Percentiles rank a stretch among this genome's conserved stretches.
Evolutionary conservation across 1,139 yeast species (phyloP).

Genomic region (Geotrichum europaeum): DNA sequence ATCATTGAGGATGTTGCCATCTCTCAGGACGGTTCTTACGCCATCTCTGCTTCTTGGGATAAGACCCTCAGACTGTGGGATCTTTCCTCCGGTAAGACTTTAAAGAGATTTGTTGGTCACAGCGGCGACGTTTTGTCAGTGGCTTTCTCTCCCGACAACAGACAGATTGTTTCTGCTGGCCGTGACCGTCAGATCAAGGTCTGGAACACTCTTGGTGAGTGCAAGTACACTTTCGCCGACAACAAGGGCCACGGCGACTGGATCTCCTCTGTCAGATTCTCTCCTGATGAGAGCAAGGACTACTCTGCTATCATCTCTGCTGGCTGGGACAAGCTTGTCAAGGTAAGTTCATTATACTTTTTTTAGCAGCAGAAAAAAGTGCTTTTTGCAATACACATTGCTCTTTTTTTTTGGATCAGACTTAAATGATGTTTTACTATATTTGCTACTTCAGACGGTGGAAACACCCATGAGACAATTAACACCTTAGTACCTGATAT

Average conservation of each 20-base stretch:
- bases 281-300: conserved; percentile 56
- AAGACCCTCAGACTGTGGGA: conserved; percentile 99
- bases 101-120: conserved; percentile 97
- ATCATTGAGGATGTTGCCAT: conserved; percentile 97
- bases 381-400: not conserved
- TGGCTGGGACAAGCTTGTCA: conserved; percentile 98
- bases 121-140: conserved; percentile 95
- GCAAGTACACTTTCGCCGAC: conserved; percentile 76
- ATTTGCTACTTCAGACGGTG: conserved; percentile 99
- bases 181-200: conserved; percentile 99
- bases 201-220: conserved; percentile 99
- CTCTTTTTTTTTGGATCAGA: conserved; percentile 2
- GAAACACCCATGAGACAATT: conserved; percentile 90
- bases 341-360: conserved; percentile 36
- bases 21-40: conserved; percentile 97
- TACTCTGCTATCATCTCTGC: conserved; percentile 85
- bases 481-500: conserved; percentile 84
- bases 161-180: conserved; percentile 98
- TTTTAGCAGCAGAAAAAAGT: not conserved
- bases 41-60: conserved; percentile 99
- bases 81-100: conserved; percentile 87
- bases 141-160: conserved; percentile 92
- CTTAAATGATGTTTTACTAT: conserved; percentile 35
- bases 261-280: conserved; percentile 97
- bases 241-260: conserved; percentile 91